Percentiles rank a stretch among this genome's conserved stretches.
These are phyloP conservation scores for Aspergillus tubingensis DNA, from an alignment of 2,329 filamentous ascomycete species.

Conservation along the genomic window DNA sequence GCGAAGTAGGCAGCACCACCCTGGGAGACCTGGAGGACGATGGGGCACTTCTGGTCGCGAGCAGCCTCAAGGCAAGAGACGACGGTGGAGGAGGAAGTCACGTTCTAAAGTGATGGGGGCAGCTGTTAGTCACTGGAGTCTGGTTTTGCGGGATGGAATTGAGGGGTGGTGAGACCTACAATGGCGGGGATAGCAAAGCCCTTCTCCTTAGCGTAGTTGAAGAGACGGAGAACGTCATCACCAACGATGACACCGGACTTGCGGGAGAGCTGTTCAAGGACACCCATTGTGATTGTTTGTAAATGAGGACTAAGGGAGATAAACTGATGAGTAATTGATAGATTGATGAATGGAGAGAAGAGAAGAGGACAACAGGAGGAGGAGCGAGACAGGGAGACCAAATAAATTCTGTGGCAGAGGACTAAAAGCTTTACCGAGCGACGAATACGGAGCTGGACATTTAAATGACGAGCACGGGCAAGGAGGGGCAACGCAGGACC, in stretches of 20 bases:
- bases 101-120: constrained; percentile 59
- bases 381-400: constrained; percentile 6
- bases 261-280: constrained; percentile 59
- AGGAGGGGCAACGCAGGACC: constrained; percentile 14
- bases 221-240: constrained; percentile 70
- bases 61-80: constrained; percentile 92
- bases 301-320: constrained; percentile 3
- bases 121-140: neutral
- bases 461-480: constrained; percentile 16
- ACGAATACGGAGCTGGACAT: constrained; percentile 27
- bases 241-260: constrained; percentile 69
- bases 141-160: neutral
- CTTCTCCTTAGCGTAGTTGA: constrained; percentile 86
- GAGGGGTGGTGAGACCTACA: constrained; percentile 45
- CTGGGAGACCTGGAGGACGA: constrained; percentile 92
- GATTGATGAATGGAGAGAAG: constrained; percentile 4
- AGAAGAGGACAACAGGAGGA: constrained; percentile 12
- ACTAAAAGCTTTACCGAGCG: constrained; percentile 27
- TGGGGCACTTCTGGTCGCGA: constrained; percentile 83
- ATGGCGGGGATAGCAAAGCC: constrained; percentile 86
- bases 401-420: constrained; percentile 18
- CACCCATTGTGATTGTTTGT: constrained; percentile 43
- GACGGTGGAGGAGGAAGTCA: constrained; percentile 86
- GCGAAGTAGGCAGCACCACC: constrained; percentile 92
- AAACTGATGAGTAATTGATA: constrained; percentile 9